These are phyloP conservation scores for Eutrema yunnanense DNA, from an alignment of 345 rosid genomes.

Conservation along the genomic window DNA sequence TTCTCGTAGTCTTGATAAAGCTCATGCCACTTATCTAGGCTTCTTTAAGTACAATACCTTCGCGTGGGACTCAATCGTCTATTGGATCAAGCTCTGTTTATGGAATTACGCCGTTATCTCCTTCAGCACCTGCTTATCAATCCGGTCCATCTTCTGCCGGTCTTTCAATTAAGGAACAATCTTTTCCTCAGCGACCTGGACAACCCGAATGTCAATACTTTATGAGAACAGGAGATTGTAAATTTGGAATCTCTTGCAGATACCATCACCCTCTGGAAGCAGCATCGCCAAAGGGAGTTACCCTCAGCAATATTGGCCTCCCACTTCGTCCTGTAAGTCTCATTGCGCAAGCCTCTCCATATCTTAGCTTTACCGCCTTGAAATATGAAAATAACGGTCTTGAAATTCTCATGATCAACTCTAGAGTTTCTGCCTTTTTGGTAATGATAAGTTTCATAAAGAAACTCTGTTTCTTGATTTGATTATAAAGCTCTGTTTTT, in stretches of 20 bases:
- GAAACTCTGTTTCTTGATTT: constrained; percentile 15
- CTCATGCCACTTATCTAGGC: constrained; percentile 33
- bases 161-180: constrained; percentile 55
- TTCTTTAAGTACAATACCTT: constrained; percentile 47
- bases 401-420: neutral
- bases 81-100: constrained; percentile 55
- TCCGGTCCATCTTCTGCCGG: constrained; percentile 38
- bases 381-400: neutral
- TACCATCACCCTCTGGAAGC: constrained; percentile 82
- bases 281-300: constrained; percentile 36
- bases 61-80: constrained; percentile 53
- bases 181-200: constrained; percentile 83
- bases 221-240: constrained; percentile 87
- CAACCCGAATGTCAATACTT: constrained; percentile 85
- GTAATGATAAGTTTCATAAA: neutral
- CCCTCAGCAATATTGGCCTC: constrained; percentile 65
- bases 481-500: constrained; percentile 3
- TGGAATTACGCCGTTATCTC: constrained; percentile 52
- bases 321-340: constrained; percentile 81
- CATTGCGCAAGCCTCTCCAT: neutral
- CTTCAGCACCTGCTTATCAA: constrained; percentile 58
- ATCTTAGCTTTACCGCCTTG: neutral
- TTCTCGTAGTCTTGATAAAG: neutral
- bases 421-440: neutral
- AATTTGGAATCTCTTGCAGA: constrained; percentile 77